phyloP scores from a whole-genome alignment of 2,329 filamentous ascomycete species.

The Venturia carpophila region DNA sequence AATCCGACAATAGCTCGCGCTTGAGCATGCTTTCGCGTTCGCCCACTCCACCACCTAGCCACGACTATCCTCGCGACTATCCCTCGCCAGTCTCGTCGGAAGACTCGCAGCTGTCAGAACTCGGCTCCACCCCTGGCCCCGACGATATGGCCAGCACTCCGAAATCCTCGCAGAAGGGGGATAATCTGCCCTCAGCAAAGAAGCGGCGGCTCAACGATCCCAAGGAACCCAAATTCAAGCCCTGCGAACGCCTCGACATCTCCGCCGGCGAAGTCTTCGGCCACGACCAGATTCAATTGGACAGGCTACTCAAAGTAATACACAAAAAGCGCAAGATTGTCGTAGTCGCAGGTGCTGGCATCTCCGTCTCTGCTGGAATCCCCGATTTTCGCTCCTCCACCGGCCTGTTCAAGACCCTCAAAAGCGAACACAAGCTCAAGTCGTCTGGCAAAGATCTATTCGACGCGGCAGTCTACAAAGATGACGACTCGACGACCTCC shows the following conservation, averaged over 20 bases:
- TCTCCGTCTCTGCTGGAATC: constrained; percentile 94
- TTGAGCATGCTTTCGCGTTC: constrained; percentile 30
- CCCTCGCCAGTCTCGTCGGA: constrained; percentile 26
- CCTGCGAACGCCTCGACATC: constrained; percentile 75
- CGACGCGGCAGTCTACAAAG: constrained; percentile 94
- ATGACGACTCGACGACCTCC: constrained; percentile 76
- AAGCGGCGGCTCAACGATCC: constrained; percentile 52
- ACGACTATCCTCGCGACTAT: constrained; percentile 26
- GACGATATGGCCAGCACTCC: background rate
- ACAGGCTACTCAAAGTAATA: constrained; percentile 64
- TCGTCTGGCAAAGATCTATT: constrained; percentile 92
- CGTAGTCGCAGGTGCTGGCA: constrained; percentile 90
- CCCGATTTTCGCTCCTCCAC: constrained; percentile 92
- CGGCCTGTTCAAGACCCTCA: constrained; percentile 79
- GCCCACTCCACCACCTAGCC: constrained; percentile 28
- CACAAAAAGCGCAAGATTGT: constrained; percentile 94
- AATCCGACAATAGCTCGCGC: constrained; percentile 34
- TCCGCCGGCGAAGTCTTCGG: constrained; percentile 44
- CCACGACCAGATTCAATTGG: constrained; percentile 54
- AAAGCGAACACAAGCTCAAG: constrained; percentile 82
- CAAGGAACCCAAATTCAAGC: constrained; percentile 60
- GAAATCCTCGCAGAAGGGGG: constrained; percentile 3
- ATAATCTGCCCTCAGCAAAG: constrained; percentile 56
- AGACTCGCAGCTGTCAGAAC: background rate
- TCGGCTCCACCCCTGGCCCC: constrained; percentile 10